Percentiles rank a stretch among this genome's conserved stretches.
Evolutionary conservation across 345 rosid species (phyloP).

Genomic region (Eucalyptus victrix): DNA sequence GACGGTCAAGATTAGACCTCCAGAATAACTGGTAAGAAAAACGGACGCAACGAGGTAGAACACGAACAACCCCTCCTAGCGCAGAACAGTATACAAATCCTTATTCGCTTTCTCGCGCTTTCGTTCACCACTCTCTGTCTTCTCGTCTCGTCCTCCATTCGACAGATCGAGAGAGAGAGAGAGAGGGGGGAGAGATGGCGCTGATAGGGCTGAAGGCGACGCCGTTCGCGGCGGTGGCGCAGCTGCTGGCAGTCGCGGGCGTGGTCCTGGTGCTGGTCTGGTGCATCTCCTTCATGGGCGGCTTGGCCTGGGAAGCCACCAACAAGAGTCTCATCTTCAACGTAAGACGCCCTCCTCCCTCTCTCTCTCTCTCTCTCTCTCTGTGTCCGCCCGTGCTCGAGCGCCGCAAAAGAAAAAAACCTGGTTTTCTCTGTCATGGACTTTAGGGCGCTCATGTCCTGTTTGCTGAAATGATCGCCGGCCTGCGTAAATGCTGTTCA

Average conservation of each 20-base stretch:
- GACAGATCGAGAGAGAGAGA: neutral
- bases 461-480: neutral
- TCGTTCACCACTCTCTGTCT: neutral
- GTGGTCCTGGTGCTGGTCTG: slow-evolving; percentile 72
- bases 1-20: neutral
- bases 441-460: neutral
- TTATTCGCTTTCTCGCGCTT: neutral
- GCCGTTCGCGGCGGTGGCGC: slow-evolving; percentile 45
- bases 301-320: slow-evolving; percentile 82
- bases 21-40: neutral
- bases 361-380: neutral
- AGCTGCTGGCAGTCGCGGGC: slow-evolving; percentile 47
- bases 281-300: slow-evolving; percentile 68
- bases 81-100: neutral
- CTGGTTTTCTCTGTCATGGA: neutral
- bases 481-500: neutral
- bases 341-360: slow-evolving; percentile 14
- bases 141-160: neutral
- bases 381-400: too few relatives aligned
- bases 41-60: neutral
- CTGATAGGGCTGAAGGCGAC: slow-evolving; percentile 37
- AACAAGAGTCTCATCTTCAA: slow-evolving; percentile 91
- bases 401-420: neutral
- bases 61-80: neutral
- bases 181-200: slow-evolving; percentile 4